Percentiles rank a stretch among this genome's conserved stretches.
Evolutionary conservation across 345 rosid species (phyloP).

Genomic region (Citrus glauca): DNA sequence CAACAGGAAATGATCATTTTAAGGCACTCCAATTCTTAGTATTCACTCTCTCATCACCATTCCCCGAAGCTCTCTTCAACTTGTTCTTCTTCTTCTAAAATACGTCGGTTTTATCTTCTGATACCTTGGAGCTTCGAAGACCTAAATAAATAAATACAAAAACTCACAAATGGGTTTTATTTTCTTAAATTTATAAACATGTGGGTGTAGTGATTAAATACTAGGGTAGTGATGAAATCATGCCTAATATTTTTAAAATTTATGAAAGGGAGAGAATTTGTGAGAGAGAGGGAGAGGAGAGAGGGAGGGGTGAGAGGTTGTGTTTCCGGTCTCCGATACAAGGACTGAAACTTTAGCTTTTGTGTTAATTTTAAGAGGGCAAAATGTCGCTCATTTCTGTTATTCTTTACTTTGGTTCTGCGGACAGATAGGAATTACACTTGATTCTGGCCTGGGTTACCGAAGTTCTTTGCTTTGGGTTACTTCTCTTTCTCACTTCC

Average conservation of each 20-base stretch:
- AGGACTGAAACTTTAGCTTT: conserved; percentile 57
- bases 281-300: conserved; percentile 8
- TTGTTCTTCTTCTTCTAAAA: conserved; percentile 20
- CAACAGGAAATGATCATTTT: conserved; percentile 26
- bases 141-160: conserved; percentile 12
- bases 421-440: conserved; percentile 44
- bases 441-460: conserved; percentile 47
- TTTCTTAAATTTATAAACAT: conserved; percentile 57
- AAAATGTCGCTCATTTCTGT: conserved; percentile 29
- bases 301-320: conserved; percentile 14
- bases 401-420: conserved; percentile 52
- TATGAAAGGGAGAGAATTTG: conserved; percentile 4
- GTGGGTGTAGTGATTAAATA: conserved; percentile 65
- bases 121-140: conserved; percentile 29
- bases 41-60: conserved; percentile 36
- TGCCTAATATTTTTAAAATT: conserved; percentile 19
- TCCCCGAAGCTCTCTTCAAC: conserved; percentile 32
- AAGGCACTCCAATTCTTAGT: conserved; percentile 25
- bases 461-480: conserved; percentile 43
- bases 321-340: conserved; percentile 59
- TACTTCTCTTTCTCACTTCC: conserved; percentile 57
- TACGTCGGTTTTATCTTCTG: conserved; percentile 33
- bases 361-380: conserved; percentile 35
- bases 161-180: conserved; percentile 33
- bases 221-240: conserved; percentile 65